Base-by-base conservation (phyloP, 1,139 yeast genomes). In the Ogataea hybrid region DNA sequence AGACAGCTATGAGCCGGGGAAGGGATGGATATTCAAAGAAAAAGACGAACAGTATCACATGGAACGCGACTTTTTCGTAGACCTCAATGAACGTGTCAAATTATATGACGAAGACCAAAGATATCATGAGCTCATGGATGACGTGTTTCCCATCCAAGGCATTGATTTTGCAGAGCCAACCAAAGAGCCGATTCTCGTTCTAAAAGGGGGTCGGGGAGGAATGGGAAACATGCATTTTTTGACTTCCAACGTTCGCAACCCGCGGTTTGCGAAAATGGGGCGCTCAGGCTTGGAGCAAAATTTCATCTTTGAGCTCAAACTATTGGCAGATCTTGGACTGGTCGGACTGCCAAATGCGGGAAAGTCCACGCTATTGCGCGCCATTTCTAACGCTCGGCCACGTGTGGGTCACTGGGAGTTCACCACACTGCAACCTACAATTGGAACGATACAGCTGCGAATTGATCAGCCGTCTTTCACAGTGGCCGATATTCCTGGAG, bases 331-430 rank as follows among this genome's bases (percentile, higher is more conserved):
- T 61, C 66, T 92, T 47, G 98, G 97, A 0, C 69, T 92, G 9
- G 96, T 92, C 17, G 98, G 98, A 0, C 69, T 92, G 21, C 98
- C 98, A 1, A 92, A 92, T 62, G 97, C 97, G 5, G 98, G 98
- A 1, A 92, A 92, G 61, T 87, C 96, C 2, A 88, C 97, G 0
- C 69, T 92, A 25, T 65, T 92, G 37, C 69, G 95, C 42, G 90
- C 95, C n/a, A 88, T 92, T 16, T 87, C 96, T 0, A 76, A 79
- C 44, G 97, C 98, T 0, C 73, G 83, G 45, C 97, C 98, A 1
- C 70, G 89, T 46, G 88, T 92, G 10, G 98, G 97, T 0, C 95
- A 89, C 62, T 92, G 97, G 97, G 95, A 86, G 59, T 92, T 92
- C 59, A 92, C 98, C 0, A 92, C 98, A 1, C 67, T 92, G 43